Percentiles rank a stretch among this genome's conserved stretches.
Evolutionary conservation across 2,329 filamentous ascomycete species (phyloP).

Genomic region (Pyrenophora tritici-repentis): DNA sequence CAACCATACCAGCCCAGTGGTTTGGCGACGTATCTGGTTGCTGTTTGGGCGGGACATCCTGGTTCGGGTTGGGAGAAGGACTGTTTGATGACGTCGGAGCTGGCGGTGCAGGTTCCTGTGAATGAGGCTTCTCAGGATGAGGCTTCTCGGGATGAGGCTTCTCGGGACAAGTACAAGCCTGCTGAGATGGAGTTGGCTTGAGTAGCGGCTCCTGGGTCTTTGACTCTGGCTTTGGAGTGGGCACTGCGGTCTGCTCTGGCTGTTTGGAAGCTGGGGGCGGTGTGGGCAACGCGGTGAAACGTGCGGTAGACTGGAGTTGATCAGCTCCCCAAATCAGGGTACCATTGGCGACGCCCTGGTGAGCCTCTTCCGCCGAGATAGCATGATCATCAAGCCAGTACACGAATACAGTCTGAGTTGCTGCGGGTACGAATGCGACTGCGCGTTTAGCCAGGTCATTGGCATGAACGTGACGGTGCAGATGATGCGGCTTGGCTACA

Average conservation of each 20-base stretch:
- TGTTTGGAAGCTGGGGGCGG: slow-evolving; percentile 17
- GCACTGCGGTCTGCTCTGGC: slow-evolving; percentile 5
- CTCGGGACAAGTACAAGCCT: too few relatives aligned
- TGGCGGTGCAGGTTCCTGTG: background rate
- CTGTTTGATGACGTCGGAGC: slow-evolving; percentile 9
- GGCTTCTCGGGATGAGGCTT: background rate
- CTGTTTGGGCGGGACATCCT: slow-evolving; percentile 33
- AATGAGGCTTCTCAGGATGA: background rate
- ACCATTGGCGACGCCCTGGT: slow-evolving; percentile 72
- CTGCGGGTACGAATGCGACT: slow-evolving; percentile 57
- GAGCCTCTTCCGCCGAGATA: slow-evolving; percentile 68
- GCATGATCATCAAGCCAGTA: slow-evolving; percentile 72
- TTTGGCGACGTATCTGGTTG: slow-evolving; percentile 25
- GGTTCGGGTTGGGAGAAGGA: slow-evolving; percentile 7
- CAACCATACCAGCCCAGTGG: slow-evolving; percentile 23
- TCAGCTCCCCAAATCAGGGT: slow-evolving; percentile 67
- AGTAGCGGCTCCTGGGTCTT: background rate
- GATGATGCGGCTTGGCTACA: slow-evolving; percentile 62
- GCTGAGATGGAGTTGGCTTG: too few relatives aligned
- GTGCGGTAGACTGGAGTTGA: slow-evolving; percentile 52
- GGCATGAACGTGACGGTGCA: slow-evolving; percentile 59
- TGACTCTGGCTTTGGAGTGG: slow-evolving; percentile 7
- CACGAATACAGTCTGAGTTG: slow-evolving; percentile 66
- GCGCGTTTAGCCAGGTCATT: slow-evolving; percentile 51
- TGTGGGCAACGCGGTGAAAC: slow-evolving; percentile 20